These are phyloP conservation scores for Pichia paraexigua DNA, from an alignment of 805 yeast genomes.

Conservation along the genomic window DNA sequence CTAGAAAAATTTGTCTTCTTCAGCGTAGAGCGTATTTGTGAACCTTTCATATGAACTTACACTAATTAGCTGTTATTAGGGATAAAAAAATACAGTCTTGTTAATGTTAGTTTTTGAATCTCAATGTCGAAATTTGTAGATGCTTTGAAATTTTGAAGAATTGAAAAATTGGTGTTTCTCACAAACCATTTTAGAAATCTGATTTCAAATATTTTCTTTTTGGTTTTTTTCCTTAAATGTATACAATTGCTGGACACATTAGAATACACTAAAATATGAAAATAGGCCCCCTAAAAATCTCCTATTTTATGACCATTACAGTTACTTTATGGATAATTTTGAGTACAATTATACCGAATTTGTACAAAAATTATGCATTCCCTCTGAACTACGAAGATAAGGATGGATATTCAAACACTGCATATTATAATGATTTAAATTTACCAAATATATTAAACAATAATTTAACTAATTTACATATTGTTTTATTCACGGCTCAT, in stretches of 20 bases:
- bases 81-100: not conserved
- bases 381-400: not conserved
- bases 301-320: not conserved
- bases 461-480: slow-evolving; percentile 18
- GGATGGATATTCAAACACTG: slow-evolving; percentile 16
- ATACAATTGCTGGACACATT: not conserved
- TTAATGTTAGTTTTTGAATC: not conserved
- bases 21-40: not conserved
- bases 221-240: too few species aligned
- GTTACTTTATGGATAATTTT: slow-evolving; percentile 9
- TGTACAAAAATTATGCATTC: not conserved
- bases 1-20: not conserved
- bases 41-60: not conserved
- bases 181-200: not conserved
- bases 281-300: slow-evolving; percentile 2
- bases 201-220: not conserved
- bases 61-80: not conserved
- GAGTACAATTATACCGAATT: slow-evolving; percentile 9
- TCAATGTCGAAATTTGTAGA: not conserved
- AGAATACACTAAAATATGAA: not conserved
- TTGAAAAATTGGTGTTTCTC: not conserved
- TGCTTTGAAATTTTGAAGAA: not conserved
- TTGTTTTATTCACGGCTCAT: slow-evolving; percentile 62
- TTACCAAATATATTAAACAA: slow-evolving; percentile 12
- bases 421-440: slow-evolving; percentile 20